These are phyloP conservation scores for Tillandsia fasciculata DNA, from an alignment of 176 grass and related monocot genomes.

Conservation along the genomic window DNA sequence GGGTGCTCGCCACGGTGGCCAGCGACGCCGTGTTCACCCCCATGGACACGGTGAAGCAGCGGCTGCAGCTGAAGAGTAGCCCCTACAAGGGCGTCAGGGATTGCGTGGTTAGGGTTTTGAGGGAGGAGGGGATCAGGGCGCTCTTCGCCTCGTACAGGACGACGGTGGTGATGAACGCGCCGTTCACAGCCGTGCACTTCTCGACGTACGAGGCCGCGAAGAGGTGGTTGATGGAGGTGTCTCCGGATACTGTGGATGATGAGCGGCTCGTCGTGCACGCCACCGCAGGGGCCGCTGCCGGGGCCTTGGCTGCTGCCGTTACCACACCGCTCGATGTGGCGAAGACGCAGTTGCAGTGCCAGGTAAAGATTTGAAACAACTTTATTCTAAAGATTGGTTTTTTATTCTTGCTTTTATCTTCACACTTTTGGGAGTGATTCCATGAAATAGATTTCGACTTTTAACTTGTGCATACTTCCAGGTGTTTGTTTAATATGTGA, in stretches of 20 bases:
- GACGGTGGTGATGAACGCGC: constrained; percentile 83
- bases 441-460: not conserved
- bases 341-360: constrained; percentile 92
- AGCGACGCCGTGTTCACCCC: constrained; percentile 84
- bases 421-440: not conserved
- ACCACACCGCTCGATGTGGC: constrained; percentile 77
- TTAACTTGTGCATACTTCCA: not conserved
- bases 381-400: not conserved
- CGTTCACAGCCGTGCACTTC: constrained; percentile 75
- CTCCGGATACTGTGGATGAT: constrained; percentile 35
- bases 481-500: not conserved
- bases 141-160: constrained; percentile 71
- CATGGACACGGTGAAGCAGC: constrained; percentile 94
- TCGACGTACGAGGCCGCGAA: constrained; percentile 80
- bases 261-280: constrained; percentile 69
- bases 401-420: not conserved
- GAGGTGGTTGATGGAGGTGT: constrained; percentile 54
- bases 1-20: constrained; percentile 61
- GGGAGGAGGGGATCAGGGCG: constrained; percentile 56
- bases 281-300: constrained; percentile 65
- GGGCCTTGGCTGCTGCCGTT: constrained; percentile 49
- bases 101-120: constrained; percentile 58
- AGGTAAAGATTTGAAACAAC: constrained; percentile 42
- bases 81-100: constrained; percentile 61
- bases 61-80: constrained; percentile 80